Evolutionary conservation across 768 basidiomycete genomes (phyloP).

Genomic region (Lentinus brumalis): DNA sequence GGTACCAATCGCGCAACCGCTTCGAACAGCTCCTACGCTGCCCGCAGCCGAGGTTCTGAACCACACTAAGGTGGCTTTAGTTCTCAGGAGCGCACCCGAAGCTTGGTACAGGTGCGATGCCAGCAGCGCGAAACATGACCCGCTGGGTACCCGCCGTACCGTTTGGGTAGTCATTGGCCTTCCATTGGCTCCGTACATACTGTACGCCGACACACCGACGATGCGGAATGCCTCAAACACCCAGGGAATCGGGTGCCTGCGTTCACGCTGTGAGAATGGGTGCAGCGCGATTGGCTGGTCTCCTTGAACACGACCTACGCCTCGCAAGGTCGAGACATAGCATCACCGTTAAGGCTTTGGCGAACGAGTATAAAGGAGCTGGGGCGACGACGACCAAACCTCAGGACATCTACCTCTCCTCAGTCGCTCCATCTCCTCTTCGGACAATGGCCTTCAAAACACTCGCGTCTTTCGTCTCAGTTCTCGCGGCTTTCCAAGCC

Average conservation of each 20-base stretch:
- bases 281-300: not conserved
- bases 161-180: not conserved
- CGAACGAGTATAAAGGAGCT: constrained; percentile 13
- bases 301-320: not conserved
- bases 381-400: not conserved
- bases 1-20: not conserved
- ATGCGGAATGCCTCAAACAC: not conserved
- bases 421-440: not conserved
- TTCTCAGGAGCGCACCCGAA: not conserved
- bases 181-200: not conserved
- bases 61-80: too few species aligned
- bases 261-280: not conserved
- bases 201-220: not conserved
- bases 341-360: not conserved
- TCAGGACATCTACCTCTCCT: constrained; percentile 9
- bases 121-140: not conserved
- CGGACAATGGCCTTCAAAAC: constrained; percentile 26
- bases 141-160: not conserved
- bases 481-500: constrained; percentile 22
- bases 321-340: not conserved
- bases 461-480: constrained; percentile 21
- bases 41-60: too few species aligned
- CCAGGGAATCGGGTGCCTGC: not conserved
- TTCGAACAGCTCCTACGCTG: not conserved
- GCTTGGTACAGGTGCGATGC: not conserved